Conservation (phyloP, 495 filamentous ascomycete species). For the Paragyromitra xinjiangensis region DNA sequence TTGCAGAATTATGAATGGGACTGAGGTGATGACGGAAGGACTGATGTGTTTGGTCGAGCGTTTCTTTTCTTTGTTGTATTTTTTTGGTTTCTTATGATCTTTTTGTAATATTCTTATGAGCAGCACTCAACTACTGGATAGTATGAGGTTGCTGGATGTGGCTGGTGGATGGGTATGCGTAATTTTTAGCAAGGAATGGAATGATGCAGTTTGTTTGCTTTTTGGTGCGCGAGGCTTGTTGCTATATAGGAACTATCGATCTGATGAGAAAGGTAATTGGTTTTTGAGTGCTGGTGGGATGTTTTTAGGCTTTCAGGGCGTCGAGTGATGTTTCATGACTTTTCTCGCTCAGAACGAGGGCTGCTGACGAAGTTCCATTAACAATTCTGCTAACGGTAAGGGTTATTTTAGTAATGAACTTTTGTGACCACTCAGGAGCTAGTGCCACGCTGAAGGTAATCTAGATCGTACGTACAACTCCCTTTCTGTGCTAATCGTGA, state of each 20-base stretch:
- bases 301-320: not conserved
- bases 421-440: no score
- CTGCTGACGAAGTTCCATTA: no score
- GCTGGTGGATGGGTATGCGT: not conserved
- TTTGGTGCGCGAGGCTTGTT: not conserved
- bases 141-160: slow-evolving; percentile 4
- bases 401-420: no score
- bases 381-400: no score
- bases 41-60: slow-evolving; percentile 1
- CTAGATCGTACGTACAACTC: no score
- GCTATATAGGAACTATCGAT: not conserved
- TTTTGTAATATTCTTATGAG: slow-evolving; percentile 39
- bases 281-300: not conserved
- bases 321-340: not conserved
- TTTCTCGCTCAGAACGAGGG: slow-evolving; percentile 77
- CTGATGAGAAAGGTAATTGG: not conserved
- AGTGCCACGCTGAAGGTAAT: no score
- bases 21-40: slow-evolving; percentile 5
- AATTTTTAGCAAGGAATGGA: not conserved
- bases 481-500: no score
- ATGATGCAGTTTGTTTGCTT: not conserved
- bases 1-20: not conserved
- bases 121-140: slow-evolving; percentile 16
- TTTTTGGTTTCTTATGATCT: slow-evolving; percentile 25
- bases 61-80: slow-evolving; percentile 22